Evolutionary conservation across 306 rosid species (phyloP).

Genomic region (Vigna radiata): DNA sequence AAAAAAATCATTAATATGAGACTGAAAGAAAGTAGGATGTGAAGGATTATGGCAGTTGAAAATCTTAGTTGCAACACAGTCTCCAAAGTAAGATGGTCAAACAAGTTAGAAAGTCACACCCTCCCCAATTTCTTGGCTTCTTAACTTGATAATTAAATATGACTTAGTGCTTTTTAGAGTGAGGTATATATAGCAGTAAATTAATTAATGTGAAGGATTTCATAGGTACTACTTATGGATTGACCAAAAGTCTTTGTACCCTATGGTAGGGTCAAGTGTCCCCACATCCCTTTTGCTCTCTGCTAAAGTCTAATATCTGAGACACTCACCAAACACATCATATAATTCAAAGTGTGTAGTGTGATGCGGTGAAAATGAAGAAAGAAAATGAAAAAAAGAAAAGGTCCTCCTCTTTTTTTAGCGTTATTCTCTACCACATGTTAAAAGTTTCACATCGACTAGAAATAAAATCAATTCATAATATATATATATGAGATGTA

Average conservation of each 20-base stretch:
- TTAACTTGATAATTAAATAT: conserved; percentile 48
- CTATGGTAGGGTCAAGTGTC: conserved; percentile 46
- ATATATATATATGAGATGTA: too few relatives aligned
- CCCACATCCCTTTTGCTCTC: conserved; percentile 49
- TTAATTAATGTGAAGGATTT: conserved; percentile 29
- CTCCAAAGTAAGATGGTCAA: conserved; percentile 67
- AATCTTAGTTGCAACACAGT: conserved; percentile 52
- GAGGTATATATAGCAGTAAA: background rate
- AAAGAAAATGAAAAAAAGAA: too few relatives aligned
- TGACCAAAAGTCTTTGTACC: conserved; percentile 49
- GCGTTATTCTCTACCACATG: too few relatives aligned
- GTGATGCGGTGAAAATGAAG: too few relatives aligned
- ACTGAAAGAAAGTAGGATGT: conserved; percentile 40
- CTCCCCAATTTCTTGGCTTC: conserved; percentile 70
- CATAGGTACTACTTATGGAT: conserved; percentile 33
- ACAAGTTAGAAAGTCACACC: conserved; percentile 54
- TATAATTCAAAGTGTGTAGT: too few relatives aligned
- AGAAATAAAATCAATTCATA: too few relatives aligned
- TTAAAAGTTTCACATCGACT: too few relatives aligned
- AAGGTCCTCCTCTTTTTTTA: too few relatives aligned
- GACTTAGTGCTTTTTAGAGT: conserved; percentile 16
- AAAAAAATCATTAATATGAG: too few relatives aligned
- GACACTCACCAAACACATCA: background rate
- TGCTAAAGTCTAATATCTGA: conserved; percentile 46
- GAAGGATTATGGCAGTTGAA: conserved; percentile 38